These are phyloP conservation scores for Picea sitchensis DNA, from an alignment of 75 land plant species.

Conservation along the genomic window DNA sequence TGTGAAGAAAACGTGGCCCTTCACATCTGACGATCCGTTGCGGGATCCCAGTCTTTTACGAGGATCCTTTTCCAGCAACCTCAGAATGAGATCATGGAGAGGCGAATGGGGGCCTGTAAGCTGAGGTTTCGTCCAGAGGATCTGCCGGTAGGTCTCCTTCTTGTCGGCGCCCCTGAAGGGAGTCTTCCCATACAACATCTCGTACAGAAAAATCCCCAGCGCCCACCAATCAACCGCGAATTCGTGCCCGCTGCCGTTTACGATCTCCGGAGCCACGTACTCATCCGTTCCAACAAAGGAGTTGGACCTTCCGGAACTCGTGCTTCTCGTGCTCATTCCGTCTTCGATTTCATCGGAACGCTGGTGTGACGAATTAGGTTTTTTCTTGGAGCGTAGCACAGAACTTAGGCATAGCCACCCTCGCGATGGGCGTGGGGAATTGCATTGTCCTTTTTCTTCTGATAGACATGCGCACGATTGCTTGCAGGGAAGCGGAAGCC, in stretches of 20 bases:
- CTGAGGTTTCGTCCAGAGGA: conserved; percentile 7
- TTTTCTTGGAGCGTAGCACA: conserved; percentile 5
- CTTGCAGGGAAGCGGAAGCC: conserved; percentile 16
- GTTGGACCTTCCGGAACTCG: conserved; percentile 14
- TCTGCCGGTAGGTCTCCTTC: conserved; percentile 16
- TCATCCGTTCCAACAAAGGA: conserved; percentile 48
- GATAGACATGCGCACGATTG: neutral
- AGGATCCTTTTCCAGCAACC: conserved; percentile 68
- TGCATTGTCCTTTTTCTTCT: neutral
- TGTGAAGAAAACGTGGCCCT: conserved; percentile 57
- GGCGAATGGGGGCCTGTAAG: neutral
- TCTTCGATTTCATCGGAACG: neutral
- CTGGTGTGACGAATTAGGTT: neutral
- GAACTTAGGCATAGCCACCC: neutral
- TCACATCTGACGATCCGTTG: conserved; percentile 64
- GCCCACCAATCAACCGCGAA: conserved; percentile 31
- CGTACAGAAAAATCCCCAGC: conserved; percentile 24
- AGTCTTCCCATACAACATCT: conserved; percentile 22
- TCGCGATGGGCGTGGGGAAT: neutral
- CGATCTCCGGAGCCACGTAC: conserved; percentile 26
- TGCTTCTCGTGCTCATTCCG: neutral
- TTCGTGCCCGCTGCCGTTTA: conserved; percentile 18
- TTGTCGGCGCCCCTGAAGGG: conserved; percentile 29
- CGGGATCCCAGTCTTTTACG: conserved; percentile 40
- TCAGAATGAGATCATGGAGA: conserved; percentile 47